phyloP scores from a whole-genome alignment of 2,329 filamentous ascomycete genomes.

The Pseudogymnoascus sp. region DNA sequence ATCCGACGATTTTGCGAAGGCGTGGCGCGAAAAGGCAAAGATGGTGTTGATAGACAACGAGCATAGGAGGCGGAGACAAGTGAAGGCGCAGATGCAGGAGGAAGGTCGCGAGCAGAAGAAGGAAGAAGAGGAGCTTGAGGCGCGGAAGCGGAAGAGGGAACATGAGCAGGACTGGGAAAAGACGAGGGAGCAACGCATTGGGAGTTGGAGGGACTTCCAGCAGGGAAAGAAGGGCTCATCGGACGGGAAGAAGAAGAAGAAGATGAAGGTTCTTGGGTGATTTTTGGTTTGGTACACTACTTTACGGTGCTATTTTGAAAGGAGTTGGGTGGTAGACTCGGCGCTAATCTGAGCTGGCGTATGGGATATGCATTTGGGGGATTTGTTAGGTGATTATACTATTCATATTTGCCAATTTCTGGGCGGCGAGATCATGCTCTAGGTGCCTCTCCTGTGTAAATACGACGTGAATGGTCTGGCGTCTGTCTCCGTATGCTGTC shows the following conservation, averaged over 20 bases:
- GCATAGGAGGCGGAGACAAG: slow-evolving; percentile 69
- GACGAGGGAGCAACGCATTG: slow-evolving; percentile 82
- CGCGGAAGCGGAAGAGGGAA: slow-evolving; percentile 76
- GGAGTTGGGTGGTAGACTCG: neutral
- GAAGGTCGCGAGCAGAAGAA: slow-evolving; percentile 83
- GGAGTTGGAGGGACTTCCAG: slow-evolving; percentile 87
- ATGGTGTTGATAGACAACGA: slow-evolving; percentile 91
- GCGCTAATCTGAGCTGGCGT: neutral
- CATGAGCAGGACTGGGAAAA: slow-evolving; percentile 94
- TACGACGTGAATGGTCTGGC: neutral
- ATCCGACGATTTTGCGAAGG: slow-evolving; percentile 69
- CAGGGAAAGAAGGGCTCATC: slow-evolving; percentile 52
- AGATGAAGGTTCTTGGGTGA: slow-evolving; percentile 41
- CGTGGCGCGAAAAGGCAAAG: slow-evolving; percentile 86
- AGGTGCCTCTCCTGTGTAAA: neutral
- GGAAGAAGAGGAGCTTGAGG: slow-evolving; percentile 75
- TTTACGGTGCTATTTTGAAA: neutral
- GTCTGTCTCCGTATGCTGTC: neutral
- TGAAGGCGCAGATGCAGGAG: slow-evolving; percentile 93
- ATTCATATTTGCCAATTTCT: neutral
- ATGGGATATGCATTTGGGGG: neutral
- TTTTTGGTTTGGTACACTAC: neutral
- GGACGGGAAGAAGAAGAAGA: slow-evolving; percentile 51
- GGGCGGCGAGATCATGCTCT: neutral
- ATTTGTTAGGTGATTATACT: neutral